A percentile compares a stretch with the other conserved stretches of the same genome.
phyloP scores from a whole-genome alignment of 306 rosid genomes.

The Ziziphus jujuba region DNA sequence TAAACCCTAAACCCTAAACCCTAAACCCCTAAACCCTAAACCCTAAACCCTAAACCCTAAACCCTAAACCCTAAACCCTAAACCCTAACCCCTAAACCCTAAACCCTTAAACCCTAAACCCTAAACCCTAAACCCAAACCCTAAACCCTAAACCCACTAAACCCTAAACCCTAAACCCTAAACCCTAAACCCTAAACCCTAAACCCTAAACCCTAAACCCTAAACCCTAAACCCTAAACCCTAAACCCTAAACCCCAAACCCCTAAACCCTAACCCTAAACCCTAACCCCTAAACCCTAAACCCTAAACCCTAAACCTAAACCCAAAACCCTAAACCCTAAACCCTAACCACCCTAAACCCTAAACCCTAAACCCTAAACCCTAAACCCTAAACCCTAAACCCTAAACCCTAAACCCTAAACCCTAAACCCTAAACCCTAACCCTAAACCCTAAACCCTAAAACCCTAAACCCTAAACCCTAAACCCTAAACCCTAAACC shows the following conservation, averaged over 20 bases:
- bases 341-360: conserved; percentile 21
- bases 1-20: conserved; percentile 14
- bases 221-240: conserved; percentile 10
- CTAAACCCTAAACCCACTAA: conserved; percentile 15
- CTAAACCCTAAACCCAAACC: conserved; percentile 18
- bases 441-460: no score
- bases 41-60: conserved; percentile 22
- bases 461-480: no score
- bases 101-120: conserved; percentile 14
- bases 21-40: conserved; percentile 21
- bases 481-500: no score
- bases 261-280: conserved; percentile 20
- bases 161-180: no score
- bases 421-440: background rate
- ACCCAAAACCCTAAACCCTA: conserved; percentile 21
- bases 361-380: conserved; percentile 22
- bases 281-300: conserved; percentile 17
- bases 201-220: conserved; percentile 18
- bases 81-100: conserved; percentile 22
- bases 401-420: conserved; percentile 21
- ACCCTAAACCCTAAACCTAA: conserved; percentile 19
- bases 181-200: conserved; percentile 29
- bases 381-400: conserved; percentile 22
- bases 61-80: conserved; percentile 11
- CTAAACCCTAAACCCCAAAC: conserved; percentile 18